These are phyloP conservation scores for Corrigiola litoralis DNA, from an alignment of 179 eudicot genomes.

Conservation along the genomic window DNA sequence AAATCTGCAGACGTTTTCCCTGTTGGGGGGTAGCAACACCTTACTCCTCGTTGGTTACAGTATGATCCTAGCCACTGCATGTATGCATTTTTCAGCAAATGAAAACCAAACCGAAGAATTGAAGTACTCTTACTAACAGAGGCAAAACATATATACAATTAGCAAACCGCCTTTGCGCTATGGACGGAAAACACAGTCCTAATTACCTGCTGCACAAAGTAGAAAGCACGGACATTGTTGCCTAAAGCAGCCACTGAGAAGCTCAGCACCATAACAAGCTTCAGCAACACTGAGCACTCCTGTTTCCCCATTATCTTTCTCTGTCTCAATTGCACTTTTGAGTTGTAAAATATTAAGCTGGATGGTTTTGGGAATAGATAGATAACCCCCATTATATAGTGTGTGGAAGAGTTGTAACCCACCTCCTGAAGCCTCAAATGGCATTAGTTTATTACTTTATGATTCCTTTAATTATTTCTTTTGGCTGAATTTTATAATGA, in stretches of 20 bases:
- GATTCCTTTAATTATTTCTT: too few species aligned
- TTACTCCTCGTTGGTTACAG: constrained; percentile 31
- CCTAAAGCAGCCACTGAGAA: constrained; percentile 15
- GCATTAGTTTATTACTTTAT: too few species aligned
- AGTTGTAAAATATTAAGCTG: too few species aligned
- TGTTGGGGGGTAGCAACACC: constrained; percentile 28
- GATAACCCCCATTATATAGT: too few species aligned
- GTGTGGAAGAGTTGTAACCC: too few species aligned
- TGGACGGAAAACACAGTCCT: too few species aligned
- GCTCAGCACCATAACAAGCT: constrained; percentile 11
- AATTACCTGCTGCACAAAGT: constrained; percentile 27
- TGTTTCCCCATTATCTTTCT: constrained; percentile 10
- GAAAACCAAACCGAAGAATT: neutral
- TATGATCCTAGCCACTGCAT: constrained; percentile 36
- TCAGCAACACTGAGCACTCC: constrained; percentile 13
- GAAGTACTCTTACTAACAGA: neutral
- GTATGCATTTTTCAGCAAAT: neutral
- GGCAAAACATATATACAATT: neutral
- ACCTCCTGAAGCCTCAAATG: too few species aligned
- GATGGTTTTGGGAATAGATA: too few species aligned
- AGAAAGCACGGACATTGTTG: constrained; percentile 24
- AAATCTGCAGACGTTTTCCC: constrained; percentile 31
- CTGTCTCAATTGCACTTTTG: neutral
- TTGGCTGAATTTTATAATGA: too few species aligned
- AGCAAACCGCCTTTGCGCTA: neutral